A percentile compares a stretch with the other conserved stretches of the same genome.
Conservation (phyloP, 2,329 filamentous ascomycete genomes). For the Pezizomycotina sp. region DNA sequence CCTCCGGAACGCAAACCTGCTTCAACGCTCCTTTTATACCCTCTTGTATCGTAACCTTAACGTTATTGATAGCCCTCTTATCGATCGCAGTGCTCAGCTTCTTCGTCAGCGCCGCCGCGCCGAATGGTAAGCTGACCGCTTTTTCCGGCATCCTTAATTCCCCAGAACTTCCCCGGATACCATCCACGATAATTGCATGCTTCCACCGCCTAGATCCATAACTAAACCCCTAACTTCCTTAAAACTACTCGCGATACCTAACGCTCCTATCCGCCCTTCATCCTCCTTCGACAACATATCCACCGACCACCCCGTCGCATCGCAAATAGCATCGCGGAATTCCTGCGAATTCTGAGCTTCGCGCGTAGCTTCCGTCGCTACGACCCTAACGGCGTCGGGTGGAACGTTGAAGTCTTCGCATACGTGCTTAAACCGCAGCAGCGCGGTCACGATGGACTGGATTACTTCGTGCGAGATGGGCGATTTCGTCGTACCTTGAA, state of each 20-base stretch:
- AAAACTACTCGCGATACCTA: slow-evolving; percentile 66
- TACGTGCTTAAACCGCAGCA: slow-evolving; percentile 54
- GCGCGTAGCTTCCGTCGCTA: slow-evolving; percentile 80
- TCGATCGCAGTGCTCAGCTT: slow-evolving; percentile 33
- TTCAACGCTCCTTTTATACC: slow-evolving; percentile 46
- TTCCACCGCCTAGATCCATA: slow-evolving; percentile 70
- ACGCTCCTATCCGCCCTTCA: slow-evolving; percentile 66
- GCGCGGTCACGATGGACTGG: slow-evolving; percentile 44
- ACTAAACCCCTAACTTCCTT: slow-evolving; percentile 56
- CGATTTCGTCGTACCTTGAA: slow-evolving; percentile 32
- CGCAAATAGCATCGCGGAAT: slow-evolving; percentile 49
- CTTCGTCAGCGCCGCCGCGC: slow-evolving; percentile 48
- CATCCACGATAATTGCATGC: slow-evolving; percentile 55
- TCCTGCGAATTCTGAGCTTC: slow-evolving; percentile 56
- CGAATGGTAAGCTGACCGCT: slow-evolving; percentile 52
- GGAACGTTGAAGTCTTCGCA: slow-evolving; percentile 55
- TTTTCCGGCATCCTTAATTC: slow-evolving; percentile 36
- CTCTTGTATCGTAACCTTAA: slow-evolving; percentile 39
- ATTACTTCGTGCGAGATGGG: slow-evolving; percentile 47
- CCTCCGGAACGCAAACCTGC: slow-evolving; percentile 39
- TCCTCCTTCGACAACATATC: slow-evolving; percentile 59
- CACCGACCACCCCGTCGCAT: slow-evolving; percentile 50
- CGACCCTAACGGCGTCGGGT: slow-evolving; percentile 47
- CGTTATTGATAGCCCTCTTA: slow-evolving; percentile 33
- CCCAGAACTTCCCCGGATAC: slow-evolving; percentile 35